A percentile compares a stretch with the other conserved stretches of the same genome.
Conservation (phyloP, 371 early-diverging fungal genomes). For the Mortierella sp. region DNA sequence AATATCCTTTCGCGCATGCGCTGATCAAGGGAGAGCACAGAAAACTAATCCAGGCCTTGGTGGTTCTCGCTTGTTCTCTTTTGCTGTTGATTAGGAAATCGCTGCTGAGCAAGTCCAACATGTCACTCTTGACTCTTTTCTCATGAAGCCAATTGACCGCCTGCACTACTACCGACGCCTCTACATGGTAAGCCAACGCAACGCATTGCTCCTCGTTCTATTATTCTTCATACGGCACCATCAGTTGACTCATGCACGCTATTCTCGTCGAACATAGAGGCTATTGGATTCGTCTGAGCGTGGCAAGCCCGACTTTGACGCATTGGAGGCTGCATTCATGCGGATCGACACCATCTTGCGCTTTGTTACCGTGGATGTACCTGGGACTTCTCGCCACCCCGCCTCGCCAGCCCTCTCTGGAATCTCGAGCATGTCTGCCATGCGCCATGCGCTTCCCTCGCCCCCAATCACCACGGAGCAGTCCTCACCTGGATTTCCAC, state of each 20-base stretch:
- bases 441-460: conserved; percentile 46
- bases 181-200: conserved; percentile 42
- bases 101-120: conserved; percentile 55
- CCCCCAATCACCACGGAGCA: conserved; percentile 51
- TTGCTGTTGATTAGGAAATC: conserved; percentile 29
- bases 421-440: conserved; percentile 51
- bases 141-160: conserved; percentile 57
- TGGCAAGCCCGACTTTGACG: conserved; percentile 50
- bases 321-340: conserved; percentile 56
- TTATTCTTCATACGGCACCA: background rate
- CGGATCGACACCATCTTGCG: conserved; percentile 54
- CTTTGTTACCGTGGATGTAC: conserved; percentile 53
- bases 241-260: background rate
- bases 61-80: background rate
- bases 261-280: conserved; percentile 26
- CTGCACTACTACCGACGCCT: conserved; percentile 54
- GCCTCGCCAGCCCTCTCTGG: conserved; percentile 55
- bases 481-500: conserved; percentile 45
- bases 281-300: conserved; percentile 56
- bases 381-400: conserved; percentile 57
- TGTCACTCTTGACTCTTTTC: conserved; percentile 50
- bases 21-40: background rate
- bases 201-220: background rate
- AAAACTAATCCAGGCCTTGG: background rate
- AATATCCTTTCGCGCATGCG: background rate